Percentiles rank a stretch among this genome's conserved stretches.
Evolutionary conservation across 495 filamentous ascomycete species (phyloP).

Genomic region (Ramalina peruviana): DNA sequence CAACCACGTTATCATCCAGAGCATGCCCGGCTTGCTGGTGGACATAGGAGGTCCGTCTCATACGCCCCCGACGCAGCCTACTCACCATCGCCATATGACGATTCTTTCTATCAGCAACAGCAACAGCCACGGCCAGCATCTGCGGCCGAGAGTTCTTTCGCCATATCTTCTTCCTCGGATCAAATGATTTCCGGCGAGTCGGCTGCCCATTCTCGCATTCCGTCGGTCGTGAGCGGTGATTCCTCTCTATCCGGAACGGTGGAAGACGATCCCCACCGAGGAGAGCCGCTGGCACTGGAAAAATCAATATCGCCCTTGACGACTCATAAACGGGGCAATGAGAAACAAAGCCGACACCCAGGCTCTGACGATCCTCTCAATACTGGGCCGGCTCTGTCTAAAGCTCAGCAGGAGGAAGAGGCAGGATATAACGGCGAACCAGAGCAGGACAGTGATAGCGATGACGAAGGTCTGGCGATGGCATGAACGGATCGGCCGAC

Average conservation of each 20-base stretch:
- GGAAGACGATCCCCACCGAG: constrained; percentile 36
- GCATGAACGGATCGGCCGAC: constrained; percentile 24
- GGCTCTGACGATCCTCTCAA: constrained; percentile 13
- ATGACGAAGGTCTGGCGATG: constrained; percentile 39
- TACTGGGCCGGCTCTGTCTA: constrained; percentile 16
- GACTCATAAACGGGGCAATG: constrained; percentile 19
- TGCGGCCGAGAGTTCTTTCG: constrained; percentile 37
- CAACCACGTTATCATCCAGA: constrained; percentile 13
- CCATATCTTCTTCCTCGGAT: constrained; percentile 37
- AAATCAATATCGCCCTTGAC: constrained; percentile 30
- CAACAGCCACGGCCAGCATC: constrained; percentile 30
- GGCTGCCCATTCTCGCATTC: constrained; percentile 61
- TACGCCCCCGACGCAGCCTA: constrained; percentile 17
- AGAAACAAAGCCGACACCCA: constrained; percentile 15
- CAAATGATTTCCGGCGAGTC: constrained; percentile 45
- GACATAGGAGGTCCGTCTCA: constrained; percentile 18
- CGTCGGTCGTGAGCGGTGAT: constrained; percentile 64
- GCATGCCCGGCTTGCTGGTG: constrained; percentile 17
- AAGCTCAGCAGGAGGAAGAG: constrained; percentile 28
- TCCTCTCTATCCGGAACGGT: constrained; percentile 56
- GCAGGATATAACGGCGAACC: constrained; percentile 36
- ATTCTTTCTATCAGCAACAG: constrained; percentile 17
- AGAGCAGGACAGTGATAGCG: constrained; percentile 37
- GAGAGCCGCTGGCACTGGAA: constrained; percentile 20
- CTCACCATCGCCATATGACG: constrained; percentile 39